phyloP scores from a whole-genome alignment of 345 rosid genomes.

The Syzygium oleosum region DNA sequence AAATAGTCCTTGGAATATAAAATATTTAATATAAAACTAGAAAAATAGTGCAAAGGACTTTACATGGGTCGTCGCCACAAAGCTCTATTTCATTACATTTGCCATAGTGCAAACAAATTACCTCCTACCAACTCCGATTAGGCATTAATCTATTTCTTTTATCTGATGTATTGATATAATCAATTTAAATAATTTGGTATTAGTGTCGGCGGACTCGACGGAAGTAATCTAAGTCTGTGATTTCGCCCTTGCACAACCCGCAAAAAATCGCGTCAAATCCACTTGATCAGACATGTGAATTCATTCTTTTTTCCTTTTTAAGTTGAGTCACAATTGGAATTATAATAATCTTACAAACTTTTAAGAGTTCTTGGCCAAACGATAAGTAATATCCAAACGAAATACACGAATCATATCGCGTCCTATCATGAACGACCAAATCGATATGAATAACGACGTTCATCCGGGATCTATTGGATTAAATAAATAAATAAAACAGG shows the following conservation, averaged over 20 bases:
- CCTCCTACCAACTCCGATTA: neutral
- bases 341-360: neutral
- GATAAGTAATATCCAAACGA: neutral
- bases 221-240: neutral
- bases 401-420: neutral
- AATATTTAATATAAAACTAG: neutral
- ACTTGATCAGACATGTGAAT: neutral
- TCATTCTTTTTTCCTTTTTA: neutral
- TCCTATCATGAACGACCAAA: neutral
- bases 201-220: neutral
- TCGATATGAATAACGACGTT: neutral
- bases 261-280: neutral
- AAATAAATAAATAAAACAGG: fast-evolving
- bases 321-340: neutral
- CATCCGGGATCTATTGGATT: fast-evolving
- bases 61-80: neutral
- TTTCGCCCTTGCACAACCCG: fast-evolving
- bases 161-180: neutral
- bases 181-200: neutral
- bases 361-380: neutral
- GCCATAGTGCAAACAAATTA: neutral
- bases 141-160: neutral
- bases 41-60: neutral
- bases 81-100: neutral
- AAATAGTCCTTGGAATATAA: neutral